Evolutionary conservation across 768 basidiomycete species (phyloP).

Genomic region (Naganishia vishniacii): DNA sequence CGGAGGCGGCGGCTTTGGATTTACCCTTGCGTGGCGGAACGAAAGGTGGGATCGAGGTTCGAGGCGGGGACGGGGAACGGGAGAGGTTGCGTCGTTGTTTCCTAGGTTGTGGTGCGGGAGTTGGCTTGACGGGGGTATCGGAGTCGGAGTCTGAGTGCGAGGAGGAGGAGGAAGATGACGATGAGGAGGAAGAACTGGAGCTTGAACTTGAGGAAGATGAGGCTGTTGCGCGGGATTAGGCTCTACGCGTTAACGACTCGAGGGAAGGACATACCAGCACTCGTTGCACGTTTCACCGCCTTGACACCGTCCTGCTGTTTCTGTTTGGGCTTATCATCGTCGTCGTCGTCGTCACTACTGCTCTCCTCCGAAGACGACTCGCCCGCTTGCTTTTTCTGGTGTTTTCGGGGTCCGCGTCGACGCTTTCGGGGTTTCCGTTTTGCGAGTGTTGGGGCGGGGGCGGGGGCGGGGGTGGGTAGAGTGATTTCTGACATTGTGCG

Average conservation of each 20-base stretch:
- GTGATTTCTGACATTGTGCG: slow-evolving; percentile 22
- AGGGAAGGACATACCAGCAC: too few relatives aligned
- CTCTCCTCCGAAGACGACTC: slow-evolving; percentile 14
- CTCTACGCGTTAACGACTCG: too few relatives aligned
- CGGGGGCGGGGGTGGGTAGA: not conserved
- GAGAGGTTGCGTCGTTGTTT: not conserved
- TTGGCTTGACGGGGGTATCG: slow-evolving; percentile 16
- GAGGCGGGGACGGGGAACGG: slow-evolving; percentile 23
- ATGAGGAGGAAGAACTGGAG: slow-evolving; percentile 21
- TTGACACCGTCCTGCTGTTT: too few relatives aligned
- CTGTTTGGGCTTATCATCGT: too few relatives aligned
- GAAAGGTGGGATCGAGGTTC: slow-evolving; percentile 14
- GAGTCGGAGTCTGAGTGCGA: slow-evolving; percentile 32
- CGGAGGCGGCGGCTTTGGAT: not conserved
- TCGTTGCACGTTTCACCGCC: not conserved
- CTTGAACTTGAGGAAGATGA: slow-evolving; percentile 21
- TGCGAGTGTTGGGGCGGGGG: not conserved
- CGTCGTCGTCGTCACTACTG: slow-evolving; percentile 6
- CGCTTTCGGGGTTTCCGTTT: slow-evolving; percentile 20
- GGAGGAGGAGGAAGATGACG: slow-evolving; percentile 31
- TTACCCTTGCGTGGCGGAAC: slow-evolving; percentile 8
- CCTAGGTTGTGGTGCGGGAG: not conserved
- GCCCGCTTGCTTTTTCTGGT: slow-evolving; percentile 17
- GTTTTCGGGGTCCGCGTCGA: slow-evolving; percentile 21
- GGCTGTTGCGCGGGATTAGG: too few relatives aligned